Conservation (phyloP, 2,329 filamentous ascomycete genomes). For the Xylariaceae sp. region DNA sequence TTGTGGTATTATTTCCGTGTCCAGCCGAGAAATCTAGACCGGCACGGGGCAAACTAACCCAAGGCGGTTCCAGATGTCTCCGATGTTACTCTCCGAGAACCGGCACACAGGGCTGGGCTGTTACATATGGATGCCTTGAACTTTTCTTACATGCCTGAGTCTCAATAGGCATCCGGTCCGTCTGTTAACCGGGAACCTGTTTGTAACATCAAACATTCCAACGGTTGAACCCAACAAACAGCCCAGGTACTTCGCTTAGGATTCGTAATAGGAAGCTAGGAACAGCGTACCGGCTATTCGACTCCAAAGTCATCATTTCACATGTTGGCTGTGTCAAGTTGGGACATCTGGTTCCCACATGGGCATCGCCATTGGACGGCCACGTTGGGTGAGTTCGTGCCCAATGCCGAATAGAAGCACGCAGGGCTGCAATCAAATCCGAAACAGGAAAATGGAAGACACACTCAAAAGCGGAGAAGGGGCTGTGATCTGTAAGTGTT, state of each 20-base stretch:
- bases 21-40: not conserved
- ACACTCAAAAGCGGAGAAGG: not conserved
- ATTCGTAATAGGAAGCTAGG: not conserved
- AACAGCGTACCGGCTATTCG: not conserved
- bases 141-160: constrained; percentile 9
- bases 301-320: constrained; percentile 3
- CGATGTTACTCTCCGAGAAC: constrained; percentile 1
- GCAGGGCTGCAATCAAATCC: not conserved
- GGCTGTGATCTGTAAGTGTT: constrained; percentile 2
- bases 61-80: constrained; percentile 1
- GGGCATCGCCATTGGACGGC: not conserved
- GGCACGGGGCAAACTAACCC: not conserved
- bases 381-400: not conserved
- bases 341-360: not conserved
- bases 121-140: not conserved
- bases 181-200: constrained; percentile 1
- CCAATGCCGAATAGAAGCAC: not conserved
- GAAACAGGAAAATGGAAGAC: not conserved
- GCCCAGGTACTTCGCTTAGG: not conserved
- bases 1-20: not conserved
- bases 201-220: constrained; percentile 7
- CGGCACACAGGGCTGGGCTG: not conserved
- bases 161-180: constrained; percentile 7
- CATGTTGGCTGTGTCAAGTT: not conserved
- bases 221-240: not conserved